Percentiles rank a stretch among this genome's conserved stretches.
These are phyloP conservation scores for Sclerotinia trifoliorum DNA, from an alignment of 2,329 filamentous ascomycete species.

Conservation along the genomic window DNA sequence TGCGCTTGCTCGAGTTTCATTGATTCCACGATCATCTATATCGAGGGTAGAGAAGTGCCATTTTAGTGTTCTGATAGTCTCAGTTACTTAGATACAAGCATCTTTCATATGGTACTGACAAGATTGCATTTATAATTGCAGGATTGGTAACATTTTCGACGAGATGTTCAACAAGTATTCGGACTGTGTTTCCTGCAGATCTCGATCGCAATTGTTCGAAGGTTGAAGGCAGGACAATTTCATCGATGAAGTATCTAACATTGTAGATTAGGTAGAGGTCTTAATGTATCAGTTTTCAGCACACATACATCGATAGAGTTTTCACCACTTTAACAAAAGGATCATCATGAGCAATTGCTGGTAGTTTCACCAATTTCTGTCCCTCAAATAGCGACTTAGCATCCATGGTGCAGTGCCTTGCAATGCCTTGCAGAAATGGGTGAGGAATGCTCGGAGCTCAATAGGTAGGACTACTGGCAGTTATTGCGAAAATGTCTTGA, in stretches of 20 bases:
- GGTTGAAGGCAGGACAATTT: constrained; percentile 62
- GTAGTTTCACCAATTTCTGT: constrained; percentile 43
- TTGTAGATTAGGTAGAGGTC: constrained; percentile 12
- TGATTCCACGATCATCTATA: constrained; percentile 59
- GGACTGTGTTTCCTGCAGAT: constrained; percentile 58
- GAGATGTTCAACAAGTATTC: constrained; percentile 62
- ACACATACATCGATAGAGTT: constrained; percentile 59
- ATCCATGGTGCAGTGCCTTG: not conserved
- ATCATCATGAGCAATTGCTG: constrained; percentile 58
- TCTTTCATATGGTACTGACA: constrained; percentile 52
- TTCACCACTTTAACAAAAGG: constrained; percentile 63
- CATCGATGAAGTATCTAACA: constrained; percentile 59
- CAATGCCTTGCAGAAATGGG: too few species aligned
- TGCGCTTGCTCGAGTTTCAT: constrained; percentile 66
- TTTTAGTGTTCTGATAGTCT: constrained; percentile 61
- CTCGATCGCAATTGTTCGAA: constrained; percentile 74
- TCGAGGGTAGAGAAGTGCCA: constrained; percentile 69
- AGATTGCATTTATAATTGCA: constrained; percentile 67
- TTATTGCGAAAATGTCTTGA: not conserved
- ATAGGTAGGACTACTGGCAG: too few species aligned
- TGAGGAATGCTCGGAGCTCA: not conserved
- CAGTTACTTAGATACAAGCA: not conserved
- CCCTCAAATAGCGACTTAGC: not conserved
- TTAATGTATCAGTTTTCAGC: not conserved
- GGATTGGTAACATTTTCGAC: constrained; percentile 63